Conservation (phyloP, 306 rosid genomes). For the Glycine latifolia region DNA sequence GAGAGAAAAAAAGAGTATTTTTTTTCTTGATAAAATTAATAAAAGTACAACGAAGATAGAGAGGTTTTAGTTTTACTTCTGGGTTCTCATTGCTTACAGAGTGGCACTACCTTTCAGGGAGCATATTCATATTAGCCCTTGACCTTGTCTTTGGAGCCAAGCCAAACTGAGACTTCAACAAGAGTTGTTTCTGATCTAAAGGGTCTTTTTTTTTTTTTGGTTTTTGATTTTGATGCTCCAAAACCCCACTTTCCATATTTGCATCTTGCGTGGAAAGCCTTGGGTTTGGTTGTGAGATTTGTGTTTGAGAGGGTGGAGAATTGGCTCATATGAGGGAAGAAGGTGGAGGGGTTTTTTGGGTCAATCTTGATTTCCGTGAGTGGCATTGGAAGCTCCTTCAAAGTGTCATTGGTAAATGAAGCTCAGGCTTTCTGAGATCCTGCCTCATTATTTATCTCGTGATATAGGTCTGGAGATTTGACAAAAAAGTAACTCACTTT, state of each 20-base stretch:
- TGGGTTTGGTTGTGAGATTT: constrained; percentile 44
- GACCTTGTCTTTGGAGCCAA: constrained; percentile 30
- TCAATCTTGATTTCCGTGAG: constrained; percentile 49
- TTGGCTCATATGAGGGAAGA: constrained; percentile 53
- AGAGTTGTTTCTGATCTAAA: constrained; percentile 48
- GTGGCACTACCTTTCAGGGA: constrained; percentile 54
- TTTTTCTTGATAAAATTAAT: constrained; percentile 44
- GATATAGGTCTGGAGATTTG: constrained; percentile 57
- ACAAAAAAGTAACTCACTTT: constrained; percentile 39
- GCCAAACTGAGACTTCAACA: constrained; percentile 38
- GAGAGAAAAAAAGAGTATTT: constrained; percentile 32
- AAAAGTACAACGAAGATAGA: constrained; percentile 44
- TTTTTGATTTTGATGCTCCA: constrained; percentile 32
- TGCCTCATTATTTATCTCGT: constrained; percentile 54
- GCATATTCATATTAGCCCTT: constrained; percentile 50
- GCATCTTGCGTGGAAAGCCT: constrained; percentile 23
- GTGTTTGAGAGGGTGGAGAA: constrained; percentile 14
- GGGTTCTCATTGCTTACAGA: constrained; percentile 56
- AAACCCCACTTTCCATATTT: constrained; percentile 22
- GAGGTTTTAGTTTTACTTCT: constrained; percentile 47
- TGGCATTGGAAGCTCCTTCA: constrained; percentile 54
- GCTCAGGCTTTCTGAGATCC: constrained; percentile 65
- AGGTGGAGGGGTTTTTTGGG: constrained; percentile 56
- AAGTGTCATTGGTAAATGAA: constrained; percentile 69
- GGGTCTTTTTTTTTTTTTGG: not conserved